These are phyloP conservation scores for Monosporascus sp. DNA, from an alignment of 2,329 filamentous ascomycete genomes.

Conservation along the genomic window DNA sequence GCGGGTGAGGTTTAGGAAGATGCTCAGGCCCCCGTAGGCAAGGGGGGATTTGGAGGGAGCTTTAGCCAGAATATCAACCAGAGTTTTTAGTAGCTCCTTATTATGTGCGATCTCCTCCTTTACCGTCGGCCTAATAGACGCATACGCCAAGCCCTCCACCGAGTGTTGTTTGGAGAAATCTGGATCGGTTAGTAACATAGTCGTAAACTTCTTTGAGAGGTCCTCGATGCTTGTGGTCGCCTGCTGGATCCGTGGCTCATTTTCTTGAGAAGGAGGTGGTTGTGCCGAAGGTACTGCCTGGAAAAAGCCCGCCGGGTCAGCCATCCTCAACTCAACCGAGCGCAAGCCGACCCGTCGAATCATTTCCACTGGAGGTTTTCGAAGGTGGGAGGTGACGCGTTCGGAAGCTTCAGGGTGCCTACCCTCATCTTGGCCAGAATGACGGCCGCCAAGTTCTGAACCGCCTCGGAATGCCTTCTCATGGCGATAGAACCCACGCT, in stretches of 20 bases:
- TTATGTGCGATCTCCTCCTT: conserved; percentile 78
- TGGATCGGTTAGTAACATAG: conserved; percentile 58
- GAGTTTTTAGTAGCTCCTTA: conserved; percentile 58
- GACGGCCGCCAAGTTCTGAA: conserved; percentile 65
- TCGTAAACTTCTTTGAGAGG: conserved; percentile 59
- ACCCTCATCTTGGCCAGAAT: conserved; percentile 69
- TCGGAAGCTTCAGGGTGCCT: conserved; percentile 34
- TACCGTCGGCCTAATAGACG: conserved; percentile 77
- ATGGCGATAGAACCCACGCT: conserved; percentile 55
- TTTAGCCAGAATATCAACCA: conserved; percentile 60
- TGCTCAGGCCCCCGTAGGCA: conserved; percentile 81
- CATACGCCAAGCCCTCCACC: conserved; percentile 88
- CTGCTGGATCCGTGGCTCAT: conserved; percentile 41
- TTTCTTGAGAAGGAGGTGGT: conserved; percentile 30
- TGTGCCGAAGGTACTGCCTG: conserved; percentile 50
- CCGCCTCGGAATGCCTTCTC: conserved; percentile 56
- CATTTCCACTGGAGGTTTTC: conserved; percentile 22
- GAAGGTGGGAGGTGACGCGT: conserved; percentile 15
- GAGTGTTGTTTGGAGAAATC: conserved; percentile 61
- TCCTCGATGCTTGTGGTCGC: conserved; percentile 61
- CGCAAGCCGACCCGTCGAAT: conserved; percentile 13
- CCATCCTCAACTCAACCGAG: conserved; percentile 29
- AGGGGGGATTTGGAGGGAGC: conserved; percentile 62
- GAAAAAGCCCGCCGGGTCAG: conserved; percentile 38
- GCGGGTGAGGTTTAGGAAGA: conserved; percentile 77